A percentile compares a stretch with the other conserved stretches of the same genome.
Conservation (phyloP, 1,139 yeast species). For the Geotrichum fermentans region DNA sequence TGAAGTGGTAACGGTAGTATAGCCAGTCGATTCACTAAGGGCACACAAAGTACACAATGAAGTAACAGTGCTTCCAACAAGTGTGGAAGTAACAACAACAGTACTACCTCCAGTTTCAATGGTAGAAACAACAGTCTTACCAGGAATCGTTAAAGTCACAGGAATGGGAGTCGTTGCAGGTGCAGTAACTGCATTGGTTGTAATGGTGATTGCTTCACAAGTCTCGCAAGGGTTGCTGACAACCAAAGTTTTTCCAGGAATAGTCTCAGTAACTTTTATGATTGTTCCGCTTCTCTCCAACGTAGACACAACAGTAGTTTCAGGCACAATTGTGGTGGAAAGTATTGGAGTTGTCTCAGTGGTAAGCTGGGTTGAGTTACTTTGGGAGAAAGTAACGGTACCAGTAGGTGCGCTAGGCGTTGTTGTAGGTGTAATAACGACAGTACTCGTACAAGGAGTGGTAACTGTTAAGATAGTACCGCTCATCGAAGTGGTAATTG, state of each 20-base stretch:
- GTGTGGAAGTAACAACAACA: neutral
- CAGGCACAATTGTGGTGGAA: neutral
- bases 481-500: neutral
- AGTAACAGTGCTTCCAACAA: neutral
- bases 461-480: neutral
- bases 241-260: neutral
- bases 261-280: neutral
- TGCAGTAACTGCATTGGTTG: slow-evolving; percentile 1
- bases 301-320: neutral
- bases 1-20: neutral
- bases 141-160: neutral
- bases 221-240: neutral
- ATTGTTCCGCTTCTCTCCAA: neutral
- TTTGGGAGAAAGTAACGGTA: neutral
- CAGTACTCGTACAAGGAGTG: neutral
- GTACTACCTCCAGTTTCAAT: neutral
- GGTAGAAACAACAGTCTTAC: neutral
- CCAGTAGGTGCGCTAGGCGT: neutral
- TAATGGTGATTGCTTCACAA: neutral
- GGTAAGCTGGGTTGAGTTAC: neutral
- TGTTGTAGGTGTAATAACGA: neutral
- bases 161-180: neutral
- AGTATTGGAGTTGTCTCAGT: neutral
- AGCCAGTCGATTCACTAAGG: neutral
- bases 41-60: neutral